Conservation (phyloP, 192 early-diverging fungal species). For the Linnemannia exigua region DNA sequence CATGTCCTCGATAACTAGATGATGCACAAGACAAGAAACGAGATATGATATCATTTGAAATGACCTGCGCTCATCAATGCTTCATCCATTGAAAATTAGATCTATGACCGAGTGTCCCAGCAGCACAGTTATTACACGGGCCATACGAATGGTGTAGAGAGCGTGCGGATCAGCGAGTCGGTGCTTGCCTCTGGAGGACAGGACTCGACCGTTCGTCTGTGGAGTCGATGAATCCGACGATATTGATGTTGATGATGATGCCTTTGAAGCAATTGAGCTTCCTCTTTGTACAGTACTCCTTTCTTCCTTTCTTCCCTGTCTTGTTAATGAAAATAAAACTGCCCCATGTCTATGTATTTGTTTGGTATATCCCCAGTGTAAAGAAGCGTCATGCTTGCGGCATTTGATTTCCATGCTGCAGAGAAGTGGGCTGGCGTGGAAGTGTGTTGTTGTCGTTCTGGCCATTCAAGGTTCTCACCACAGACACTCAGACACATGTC, state of each 20-base stretch:
- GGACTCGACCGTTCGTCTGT: conserved; percentile 75
- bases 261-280: background rate
- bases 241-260: background rate
- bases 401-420: background rate
- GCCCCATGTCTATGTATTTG: background rate
- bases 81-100: conserved; percentile 40
- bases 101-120: conserved; percentile 73
- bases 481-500: background rate
- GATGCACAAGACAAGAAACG: background rate
- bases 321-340: background rate
- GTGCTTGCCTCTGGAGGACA: conserved; percentile 73
- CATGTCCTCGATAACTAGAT: background rate
- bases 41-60: background rate
- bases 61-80: background rate
- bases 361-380: background rate
- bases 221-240: conserved; percentile 72
- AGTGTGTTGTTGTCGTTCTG: background rate
- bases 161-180: conserved; percentile 60
- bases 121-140: conserved; percentile 68
- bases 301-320: too few species aligned
- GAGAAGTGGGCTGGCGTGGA: background rate
- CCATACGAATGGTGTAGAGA: conserved; percentile 61
- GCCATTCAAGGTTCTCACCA: background rate
- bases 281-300: background rate
- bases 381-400: background rate